Evolutionary conservation across 2,329 filamentous ascomycete genomes (phyloP), one percentile per base, ranked within the genome.

Genomic region (Penicillium thymicola): DNA sequence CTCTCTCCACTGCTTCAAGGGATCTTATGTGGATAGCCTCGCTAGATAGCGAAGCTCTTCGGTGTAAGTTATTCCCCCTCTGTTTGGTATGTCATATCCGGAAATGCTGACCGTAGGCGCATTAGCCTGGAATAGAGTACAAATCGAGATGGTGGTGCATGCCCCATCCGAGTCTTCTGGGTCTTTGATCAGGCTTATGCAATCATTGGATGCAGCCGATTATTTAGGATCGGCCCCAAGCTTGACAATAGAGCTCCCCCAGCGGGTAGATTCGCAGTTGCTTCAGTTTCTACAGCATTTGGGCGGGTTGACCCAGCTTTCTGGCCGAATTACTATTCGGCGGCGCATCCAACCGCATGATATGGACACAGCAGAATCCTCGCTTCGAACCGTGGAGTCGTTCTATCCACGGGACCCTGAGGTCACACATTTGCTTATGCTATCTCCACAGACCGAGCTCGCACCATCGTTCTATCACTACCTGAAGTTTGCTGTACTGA

Each of bases 391-490:
- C 57, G 76, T 96, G 5, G 92, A 97, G 75, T 89, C 90, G 0
- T 96, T 96, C 72, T 97, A 92, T 81, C 92, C 94, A 2, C 76
- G 79, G 3, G 79, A 85, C 56, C 79, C 85, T 5, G 70, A 73
- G 2, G 75, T 84, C 51, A 87, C 87, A 10, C 91, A 97, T 70
- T 84, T 96, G 2, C 80, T 99, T n/a, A 76, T 97, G 2, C 82
- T 99, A 6, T 92, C 91, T 5, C 85, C 92, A 1, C 86, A 96
- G 63, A 83, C 82, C 1, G 89, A 97, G 70, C 75, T 97, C 0
- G 89, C 90, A 0, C 85, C 87, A 1, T 82, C 89, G 2, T 97
- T 91, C 70, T 93, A 89, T 60, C 90, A 96, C 61, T 96, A 94
- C 70, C 77, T 96, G 14, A 90, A 89, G 70, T 96, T 91, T 71